Percentiles rank a stretch among this genome's conserved stretches.
Conservation (phyloP, 345 rosid genomes). For the Aegle marmelos region DNA sequence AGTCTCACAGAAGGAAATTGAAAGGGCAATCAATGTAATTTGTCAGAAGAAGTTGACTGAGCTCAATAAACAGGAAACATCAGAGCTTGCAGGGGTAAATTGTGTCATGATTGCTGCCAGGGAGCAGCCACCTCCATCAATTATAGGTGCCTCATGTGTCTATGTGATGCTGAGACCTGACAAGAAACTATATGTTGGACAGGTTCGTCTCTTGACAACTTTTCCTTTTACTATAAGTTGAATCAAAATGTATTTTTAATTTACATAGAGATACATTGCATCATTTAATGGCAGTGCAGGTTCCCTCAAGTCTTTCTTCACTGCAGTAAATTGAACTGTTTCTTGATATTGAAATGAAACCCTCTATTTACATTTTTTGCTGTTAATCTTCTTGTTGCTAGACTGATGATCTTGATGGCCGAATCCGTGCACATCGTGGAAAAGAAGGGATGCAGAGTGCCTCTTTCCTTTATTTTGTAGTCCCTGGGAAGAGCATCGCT, state of each 20-base stretch:
- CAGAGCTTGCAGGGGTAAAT: slow-evolving; percentile 34
- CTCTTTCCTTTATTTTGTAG: slow-evolving; percentile 67
- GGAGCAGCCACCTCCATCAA: slow-evolving; percentile 95
- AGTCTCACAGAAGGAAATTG: slow-evolving; percentile 36
- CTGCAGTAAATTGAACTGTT: background rate
- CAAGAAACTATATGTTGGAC: slow-evolving; percentile 77
- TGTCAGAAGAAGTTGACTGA: slow-evolving; percentile 56
- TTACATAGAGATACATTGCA: background rate
- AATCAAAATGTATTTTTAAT: background rate
- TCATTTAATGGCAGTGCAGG: background rate
- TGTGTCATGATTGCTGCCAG: slow-evolving; percentile 61
- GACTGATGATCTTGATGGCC: slow-evolving; percentile 95
- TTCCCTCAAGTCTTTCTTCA: background rate
- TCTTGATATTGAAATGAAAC: background rate
- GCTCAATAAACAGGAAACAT: slow-evolving; percentile 34
- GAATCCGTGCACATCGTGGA: slow-evolving; percentile 62
- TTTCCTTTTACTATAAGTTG: background rate
- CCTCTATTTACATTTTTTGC: background rate
- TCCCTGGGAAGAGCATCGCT: slow-evolving; percentile 89
- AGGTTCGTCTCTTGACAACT: slow-evolving; percentile 38
- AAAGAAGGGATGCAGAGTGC: slow-evolving; percentile 71
- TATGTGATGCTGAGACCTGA: slow-evolving; percentile 85
- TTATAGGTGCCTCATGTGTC: slow-evolving; percentile 79
- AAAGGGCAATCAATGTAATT: slow-evolving; percentile 41
- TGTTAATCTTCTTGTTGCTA: slow-evolving; percentile 2